phyloP scores from a whole-genome alignment of 2,329 filamentous ascomycete genomes.

The Colletotrichum aenigma region DNA sequence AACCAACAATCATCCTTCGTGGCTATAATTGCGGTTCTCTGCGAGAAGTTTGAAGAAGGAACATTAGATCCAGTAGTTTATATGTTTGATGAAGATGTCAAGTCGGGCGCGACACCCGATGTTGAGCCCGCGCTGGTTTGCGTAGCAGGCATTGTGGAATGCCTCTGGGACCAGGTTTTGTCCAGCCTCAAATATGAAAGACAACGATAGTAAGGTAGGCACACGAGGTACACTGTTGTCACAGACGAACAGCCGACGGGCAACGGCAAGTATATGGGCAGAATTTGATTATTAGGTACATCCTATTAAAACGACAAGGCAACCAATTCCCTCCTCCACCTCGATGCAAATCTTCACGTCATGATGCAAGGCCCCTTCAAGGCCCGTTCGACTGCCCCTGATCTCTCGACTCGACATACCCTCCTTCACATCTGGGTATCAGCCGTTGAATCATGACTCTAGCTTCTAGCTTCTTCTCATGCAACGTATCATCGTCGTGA shows the following conservation, averaged over 20 bases:
- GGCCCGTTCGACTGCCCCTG: background rate
- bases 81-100: too few species aligned
- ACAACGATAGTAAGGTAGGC: too few species aligned
- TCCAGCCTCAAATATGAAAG: too few species aligned
- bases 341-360: background rate
- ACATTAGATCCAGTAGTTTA: too few species aligned
- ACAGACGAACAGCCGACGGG: background rate
- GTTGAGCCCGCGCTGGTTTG: too few species aligned
- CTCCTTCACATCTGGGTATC: background rate
- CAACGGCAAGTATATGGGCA: background rate
- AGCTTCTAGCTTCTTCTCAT: background rate
- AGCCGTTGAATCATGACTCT: background rate
- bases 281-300: conserved; percentile 3
- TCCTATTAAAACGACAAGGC: background rate
- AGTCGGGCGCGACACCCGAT: too few species aligned
- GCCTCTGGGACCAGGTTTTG: too few species aligned
- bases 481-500: conserved; percentile 2
- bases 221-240: rapidly evolving
- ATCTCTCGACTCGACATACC: background rate
- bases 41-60: too few species aligned
- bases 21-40: too few species aligned
- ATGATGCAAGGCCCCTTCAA: background rate
- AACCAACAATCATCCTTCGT: too few species aligned
- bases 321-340: background rate
- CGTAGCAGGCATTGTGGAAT: too few species aligned